Base-by-base conservation (phyloP, 1,139 yeast species). In the Arxiozyma bovina region DNA sequence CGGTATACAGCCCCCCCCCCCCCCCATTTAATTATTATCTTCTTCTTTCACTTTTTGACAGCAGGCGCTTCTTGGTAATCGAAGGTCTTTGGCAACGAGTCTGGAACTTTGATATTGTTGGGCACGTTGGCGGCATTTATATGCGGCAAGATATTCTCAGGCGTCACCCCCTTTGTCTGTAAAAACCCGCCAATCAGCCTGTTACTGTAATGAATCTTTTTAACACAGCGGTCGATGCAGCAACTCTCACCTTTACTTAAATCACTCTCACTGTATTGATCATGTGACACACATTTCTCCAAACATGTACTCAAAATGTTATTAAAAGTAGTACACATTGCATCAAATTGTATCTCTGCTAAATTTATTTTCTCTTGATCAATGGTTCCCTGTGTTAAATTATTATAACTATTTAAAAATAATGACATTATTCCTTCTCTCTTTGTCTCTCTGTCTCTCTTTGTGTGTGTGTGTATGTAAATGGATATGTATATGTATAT, bases 181-280 rank as follows among this genome's bases (percentile, higher is more conserved):
- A 78, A 73, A 58, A 68, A 72, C 42, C 73, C 74, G 1, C 96
- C 96, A 23, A 90, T 75, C 55, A 77, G 65, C 45, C 77, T 67
- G 67, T 87, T 87, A 48, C 86, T 82, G 63, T 75, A 75, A 72
- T 85, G 82, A 66, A 82, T 85, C 69, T 88, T 88, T 54, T 81
- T 71, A 45, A 85, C 90, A 72, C 96, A 87, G 57, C 96, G 73
- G 68, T 87, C 94, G 4, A 85, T 72, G 67, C 96, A 88, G 53
- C 80, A 76, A 60, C 74, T 71, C 66, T 88, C 96, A 30, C 95
- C 96, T 61, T 87, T 87, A 57, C 80, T 80, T 54, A 88, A 73
- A 42, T 90, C 96, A 18, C 80, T 78, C 65, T 90, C 97, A 21
- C 89, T 91, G 70, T 86, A 90, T 54, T 76, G 78, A 23, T 80